phyloP scores from a whole-genome alignment of 202 grass and related monocot species.

The Schoenoplectus tabernaemontani region DNA sequence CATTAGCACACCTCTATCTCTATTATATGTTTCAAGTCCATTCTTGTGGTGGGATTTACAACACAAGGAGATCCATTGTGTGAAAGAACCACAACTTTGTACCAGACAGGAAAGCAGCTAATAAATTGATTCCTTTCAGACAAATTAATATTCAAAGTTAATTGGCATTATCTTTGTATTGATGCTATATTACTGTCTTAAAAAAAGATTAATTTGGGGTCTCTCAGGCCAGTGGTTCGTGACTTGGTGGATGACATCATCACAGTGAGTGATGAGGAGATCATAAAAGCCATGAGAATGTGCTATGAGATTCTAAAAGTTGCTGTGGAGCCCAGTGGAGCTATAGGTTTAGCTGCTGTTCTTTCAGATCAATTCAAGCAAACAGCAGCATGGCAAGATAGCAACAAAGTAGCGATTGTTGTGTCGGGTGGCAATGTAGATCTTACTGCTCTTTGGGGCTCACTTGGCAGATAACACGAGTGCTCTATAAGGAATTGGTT shows the following conservation, averaged over 20 bases:
- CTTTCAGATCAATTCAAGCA: conserved; percentile 66
- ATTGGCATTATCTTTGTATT: background rate
- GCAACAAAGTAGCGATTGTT: conserved; percentile 73
- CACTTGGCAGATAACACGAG: conserved; percentile 26
- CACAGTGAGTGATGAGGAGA: conserved; percentile 56
- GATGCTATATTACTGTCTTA: background rate
- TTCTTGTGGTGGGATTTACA: background rate
- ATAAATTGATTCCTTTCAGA: background rate
- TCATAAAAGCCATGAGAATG: conserved; percentile 78
- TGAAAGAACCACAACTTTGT: background rate
- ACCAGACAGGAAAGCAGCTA: background rate
- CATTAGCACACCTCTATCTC: too few species aligned
- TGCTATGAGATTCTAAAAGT: conserved; percentile 83
- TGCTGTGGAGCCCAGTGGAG: conserved; percentile 60
- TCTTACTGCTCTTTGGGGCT: conserved; percentile 63
- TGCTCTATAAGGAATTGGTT: background rate
- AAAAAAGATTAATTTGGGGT: background rate
- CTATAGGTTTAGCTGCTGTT: conserved; percentile 60
- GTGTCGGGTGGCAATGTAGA: conserved; percentile 75
- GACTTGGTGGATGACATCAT: conserved; percentile 88
- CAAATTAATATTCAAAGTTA: too few species aligned
- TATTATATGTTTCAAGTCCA: background rate
- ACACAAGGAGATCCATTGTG: background rate
- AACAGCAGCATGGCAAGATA: conserved; percentile 45
- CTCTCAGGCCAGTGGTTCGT: conserved; percentile 63